Evolutionary conservation across 2,329 filamentous ascomycete genomes (phyloP), one percentile per base, ranked within the genome.

Genomic region (Hypoxylon sp.): DNA sequence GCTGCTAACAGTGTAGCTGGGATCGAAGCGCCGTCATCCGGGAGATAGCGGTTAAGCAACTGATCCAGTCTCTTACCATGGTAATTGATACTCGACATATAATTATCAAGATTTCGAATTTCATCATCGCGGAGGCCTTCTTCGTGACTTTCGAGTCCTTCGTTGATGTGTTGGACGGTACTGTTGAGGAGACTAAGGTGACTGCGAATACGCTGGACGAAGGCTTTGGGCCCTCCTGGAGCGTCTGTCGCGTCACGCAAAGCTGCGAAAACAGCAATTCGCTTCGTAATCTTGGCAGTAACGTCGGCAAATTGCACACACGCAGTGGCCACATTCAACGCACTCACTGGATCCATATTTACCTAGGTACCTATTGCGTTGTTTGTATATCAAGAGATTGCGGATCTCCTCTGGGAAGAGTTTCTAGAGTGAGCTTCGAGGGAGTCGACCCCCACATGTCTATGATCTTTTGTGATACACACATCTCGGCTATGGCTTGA

Each of bases 171-270:
- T 33, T 52, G 57, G n/a, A 47, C 29, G 24, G 57, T 53, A 37
- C 24, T 56, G 37, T 53, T 46, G 35, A 66, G 51, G 39, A 66
- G 63, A 26, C 51, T 35, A n/a, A 66, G 63, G 37, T 66, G 63
- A n/a, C 26, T 66, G 35, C 57, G 57, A 14, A 66, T 37, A 35
- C 44, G 48, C 22, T 66, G 57, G 13, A 66, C 29, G 13, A 61
- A 66, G 9, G 57, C 35, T 48, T 53, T 65, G 13, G 63, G 56
- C 1, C 51, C 63, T 3, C 57, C 46, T 2, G 33, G 51, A 14
- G 39, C 26, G 22, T 33, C 29, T 26, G 42, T 44, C 11, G 52
- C 29, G 14, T 65, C 39, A 9, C 22, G 61, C 35, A 60, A 22
- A 8, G 31, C 29, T 24, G 44, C 24, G 29, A 66, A 66, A 26